Percentiles rank a stretch among this genome's conserved stretches.
phyloP scores from a whole-genome alignment of 306 rosid species.

The Glycine tomentella region DNA sequence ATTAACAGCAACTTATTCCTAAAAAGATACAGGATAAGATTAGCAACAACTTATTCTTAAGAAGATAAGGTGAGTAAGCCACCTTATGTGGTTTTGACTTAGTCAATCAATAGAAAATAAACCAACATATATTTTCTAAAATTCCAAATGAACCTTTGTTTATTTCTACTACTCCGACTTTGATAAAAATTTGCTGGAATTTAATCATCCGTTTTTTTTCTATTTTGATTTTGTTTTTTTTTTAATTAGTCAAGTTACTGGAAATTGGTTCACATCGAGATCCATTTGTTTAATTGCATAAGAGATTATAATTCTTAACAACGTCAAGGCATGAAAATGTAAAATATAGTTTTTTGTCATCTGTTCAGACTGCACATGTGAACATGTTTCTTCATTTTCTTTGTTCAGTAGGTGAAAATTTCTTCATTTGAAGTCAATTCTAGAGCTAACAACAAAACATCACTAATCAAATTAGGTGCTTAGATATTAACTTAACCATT shows the following conservation, averaged over 20 bases:
- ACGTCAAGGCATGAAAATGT: background rate
- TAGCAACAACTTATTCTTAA: too few species aligned
- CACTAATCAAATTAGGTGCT: slow-evolving; percentile 26
- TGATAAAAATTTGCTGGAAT: background rate
- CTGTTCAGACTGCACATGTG: slow-evolving; percentile 29
- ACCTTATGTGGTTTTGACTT: too few species aligned
- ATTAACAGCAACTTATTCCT: too few species aligned
- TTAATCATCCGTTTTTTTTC: background rate
- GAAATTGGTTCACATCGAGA: background rate
- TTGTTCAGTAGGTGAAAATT: background rate
- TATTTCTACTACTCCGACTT: background rate
- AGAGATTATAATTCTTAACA: background rate
- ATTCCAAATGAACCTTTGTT: background rate
- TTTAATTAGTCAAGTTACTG: background rate
- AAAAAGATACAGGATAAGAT: too few species aligned
- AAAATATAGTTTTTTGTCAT: background rate
- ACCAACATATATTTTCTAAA: background rate
- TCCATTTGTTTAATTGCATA: background rate
- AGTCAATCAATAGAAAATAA: too few species aligned
- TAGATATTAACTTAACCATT: slow-evolving; percentile 2
- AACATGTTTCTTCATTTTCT: slow-evolving; percentile 28
- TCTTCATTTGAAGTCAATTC: background rate
- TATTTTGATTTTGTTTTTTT: background rate
- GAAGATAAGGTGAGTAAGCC: too few species aligned
- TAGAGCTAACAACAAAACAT: slow-evolving; percentile 33